These are phyloP conservation scores for Hypericum perforatum DNA, from an alignment of 345 rosid species.

Conservation along the genomic window DNA sequence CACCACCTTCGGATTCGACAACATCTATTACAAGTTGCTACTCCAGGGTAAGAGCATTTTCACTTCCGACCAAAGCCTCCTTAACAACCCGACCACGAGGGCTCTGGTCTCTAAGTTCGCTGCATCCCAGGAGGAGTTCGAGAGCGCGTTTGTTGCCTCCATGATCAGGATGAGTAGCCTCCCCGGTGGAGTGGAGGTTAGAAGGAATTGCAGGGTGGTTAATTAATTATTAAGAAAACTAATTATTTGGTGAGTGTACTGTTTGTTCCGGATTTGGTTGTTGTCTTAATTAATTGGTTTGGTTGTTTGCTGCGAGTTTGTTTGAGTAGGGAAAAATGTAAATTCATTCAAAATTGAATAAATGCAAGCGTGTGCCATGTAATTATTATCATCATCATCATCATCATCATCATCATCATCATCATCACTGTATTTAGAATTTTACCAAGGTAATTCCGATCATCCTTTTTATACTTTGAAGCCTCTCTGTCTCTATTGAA, in stretches of 20 bases:
- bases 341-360: too few species aligned
- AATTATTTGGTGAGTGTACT: not conserved
- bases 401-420: too few species aligned
- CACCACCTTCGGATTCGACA: constrained; percentile 39
- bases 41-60: constrained; percentile 58
- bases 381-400: too few species aligned
- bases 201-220: constrained; percentile 53
- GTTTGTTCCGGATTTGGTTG: too few species aligned
- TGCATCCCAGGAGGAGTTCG: constrained; percentile 31
- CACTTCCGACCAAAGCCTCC: constrained; percentile 79
- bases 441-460: too few species aligned
- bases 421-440: too few species aligned
- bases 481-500: too few species aligned
- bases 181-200: constrained; percentile 63
- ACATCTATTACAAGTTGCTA: constrained; percentile 56
- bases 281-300: too few species aligned
- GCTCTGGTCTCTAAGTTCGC: constrained; percentile 51
- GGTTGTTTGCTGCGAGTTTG: too few species aligned
- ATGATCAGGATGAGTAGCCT: constrained; percentile 87
- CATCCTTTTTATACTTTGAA: too few species aligned
- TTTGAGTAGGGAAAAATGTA: too few species aligned
- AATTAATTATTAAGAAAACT: constrained; percentile 5
- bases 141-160: constrained; percentile 53
- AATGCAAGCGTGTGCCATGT: too few species aligned
- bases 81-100: constrained; percentile 33